Conservation (phyloP, 306 rosid genomes). For the Gastrolobium villosum region DNA sequence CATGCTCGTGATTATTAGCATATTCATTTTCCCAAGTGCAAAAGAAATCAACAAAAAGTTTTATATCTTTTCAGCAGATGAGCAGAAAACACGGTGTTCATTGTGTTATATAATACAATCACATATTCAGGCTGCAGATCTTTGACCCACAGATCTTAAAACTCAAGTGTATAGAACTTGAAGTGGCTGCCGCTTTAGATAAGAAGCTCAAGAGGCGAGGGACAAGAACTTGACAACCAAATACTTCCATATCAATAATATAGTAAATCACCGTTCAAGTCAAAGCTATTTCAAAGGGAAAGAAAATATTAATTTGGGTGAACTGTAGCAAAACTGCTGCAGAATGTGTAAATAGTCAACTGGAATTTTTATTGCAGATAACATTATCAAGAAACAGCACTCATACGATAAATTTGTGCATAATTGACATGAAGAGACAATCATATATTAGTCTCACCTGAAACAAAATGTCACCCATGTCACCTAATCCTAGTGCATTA, state of each 20-base stretch:
- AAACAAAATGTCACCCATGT: slow-evolving; percentile 26
- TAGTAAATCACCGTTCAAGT: slow-evolving; percentile 17
- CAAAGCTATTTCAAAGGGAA: slow-evolving; percentile 11
- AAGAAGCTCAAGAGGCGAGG: slow-evolving; percentile 15
- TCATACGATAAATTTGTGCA: slow-evolving; percentile 16
- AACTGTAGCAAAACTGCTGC: slow-evolving; percentile 26
- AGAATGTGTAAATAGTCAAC: slow-evolving; percentile 6
- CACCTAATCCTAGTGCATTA: slow-evolving; percentile 26
- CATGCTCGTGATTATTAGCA: slow-evolving; percentile 40
- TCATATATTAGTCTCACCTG: neutral
- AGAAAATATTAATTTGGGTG: neutral
- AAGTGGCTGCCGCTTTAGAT: neutral
- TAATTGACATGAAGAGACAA: slow-evolving; percentile 28
- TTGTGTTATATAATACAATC: slow-evolving; percentile 8
- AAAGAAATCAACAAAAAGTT: slow-evolving; percentile 7
- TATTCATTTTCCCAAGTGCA: slow-evolving; percentile 23
- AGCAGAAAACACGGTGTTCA: slow-evolving; percentile 30
- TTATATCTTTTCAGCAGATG: slow-evolving; percentile 10
- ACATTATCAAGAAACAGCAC: slow-evolving; percentile 17
- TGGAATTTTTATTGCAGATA: slow-evolving; percentile 22
- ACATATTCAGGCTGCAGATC: neutral
- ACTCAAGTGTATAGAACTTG: neutral
- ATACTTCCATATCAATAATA: slow-evolving; percentile 22
- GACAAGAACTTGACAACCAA: slow-evolving; percentile 24
- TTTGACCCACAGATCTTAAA: slow-evolving; percentile 2